These are phyloP conservation scores for Echinosophora koreensis DNA, from an alignment of 306 rosid genomes.

Conservation along the genomic window DNA sequence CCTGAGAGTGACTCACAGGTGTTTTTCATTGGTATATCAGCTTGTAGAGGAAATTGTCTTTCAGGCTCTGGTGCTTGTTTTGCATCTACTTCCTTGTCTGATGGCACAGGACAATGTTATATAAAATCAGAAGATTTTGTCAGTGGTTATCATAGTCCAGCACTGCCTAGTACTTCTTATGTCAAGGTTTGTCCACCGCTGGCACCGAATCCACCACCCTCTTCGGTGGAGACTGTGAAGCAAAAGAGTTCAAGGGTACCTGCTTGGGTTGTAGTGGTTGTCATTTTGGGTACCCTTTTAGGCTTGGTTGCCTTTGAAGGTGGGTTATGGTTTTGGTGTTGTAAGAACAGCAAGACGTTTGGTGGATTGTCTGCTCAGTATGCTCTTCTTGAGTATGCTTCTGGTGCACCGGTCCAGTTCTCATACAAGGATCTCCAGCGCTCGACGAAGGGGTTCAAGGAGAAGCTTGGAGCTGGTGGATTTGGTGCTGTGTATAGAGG, in stretches of 20 bases:
- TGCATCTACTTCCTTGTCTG: conserved; percentile 55
- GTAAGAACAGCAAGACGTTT: conserved; percentile 60
- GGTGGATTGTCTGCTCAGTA: conserved; percentile 75
- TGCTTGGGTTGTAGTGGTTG: conserved; percentile 55
- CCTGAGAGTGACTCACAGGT: conserved; percentile 37
- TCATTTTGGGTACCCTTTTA: conserved; percentile 61
- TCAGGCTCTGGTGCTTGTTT: conserved; percentile 29
- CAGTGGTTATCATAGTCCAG: conserved; percentile 50
- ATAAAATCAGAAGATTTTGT: conserved; percentile 32
- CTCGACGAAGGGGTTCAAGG: conserved; percentile 82
- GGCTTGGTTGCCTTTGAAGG: conserved; percentile 68
- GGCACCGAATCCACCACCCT: conserved; percentile 46
- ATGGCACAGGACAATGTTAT: conserved; percentile 57
- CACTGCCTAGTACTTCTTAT: conserved; percentile 54
- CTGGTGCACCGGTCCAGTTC: conserved; percentile 92
- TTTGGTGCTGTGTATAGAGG: conserved; percentile 87
- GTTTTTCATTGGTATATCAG: conserved; percentile 31
- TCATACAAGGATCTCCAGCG: conserved; percentile 77
- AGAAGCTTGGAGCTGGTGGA: conserved; percentile 90
- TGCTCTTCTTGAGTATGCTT: conserved; percentile 97
- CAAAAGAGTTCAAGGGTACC: conserved; percentile 44
- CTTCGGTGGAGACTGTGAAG: conserved; percentile 34
- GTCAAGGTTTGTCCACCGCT: conserved; percentile 55
- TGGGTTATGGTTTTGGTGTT: conserved; percentile 83
- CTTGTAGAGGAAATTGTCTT: conserved; percentile 51